Evolutionary conservation across 2,329 filamentous ascomycete genomes (phyloP), one percentile per base, ranked within the genome.

Genomic region (Colletotrichum cuscutae): DNA sequence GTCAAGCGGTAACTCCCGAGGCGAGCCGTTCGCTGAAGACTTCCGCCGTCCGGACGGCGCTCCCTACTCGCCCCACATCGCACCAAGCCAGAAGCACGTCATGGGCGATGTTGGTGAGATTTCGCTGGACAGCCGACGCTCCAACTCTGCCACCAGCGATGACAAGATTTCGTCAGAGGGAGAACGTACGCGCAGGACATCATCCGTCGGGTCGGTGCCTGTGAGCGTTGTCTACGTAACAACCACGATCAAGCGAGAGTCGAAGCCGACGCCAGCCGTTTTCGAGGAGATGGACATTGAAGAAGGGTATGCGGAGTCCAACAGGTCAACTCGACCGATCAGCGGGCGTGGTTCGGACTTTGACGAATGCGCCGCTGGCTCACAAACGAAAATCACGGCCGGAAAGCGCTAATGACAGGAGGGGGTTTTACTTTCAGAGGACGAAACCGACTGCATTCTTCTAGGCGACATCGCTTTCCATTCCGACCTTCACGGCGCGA

Each of bases 191-290:
- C 35, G 49, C 12, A 53, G 53, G 15, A 22, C 37, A 11, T 60
- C 63, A 5, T 60, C 42, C 8, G 32, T 28, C 7, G 37, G 46
- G 9, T 58, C 37, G 22, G 42, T 13, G 26, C 35, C 57, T 2
- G 28, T 53, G 22, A 75, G 65, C 74, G 76, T 71, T 37, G 82
- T 84, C 22, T 65, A 82, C 42, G 79, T 82, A 24, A 83, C 82
- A n/a, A 84, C 81, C 6, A 82, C 82, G 6, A 83, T 83, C 68
- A 76, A 80, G 72, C 76, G 80, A 32, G 80, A 83, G 63, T 81
- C 77, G 71, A 77, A 77, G n/a, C 78, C 78, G 1, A 62, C 61
- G 15, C 32, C 65, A 35, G 53, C 53, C 13, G 8, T 62, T 7
- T 68, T 65, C 30, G 62, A 73, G 22, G 52, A 71, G 7, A 70